phyloP scores from a whole-genome alignment of 768 basidiomycete species.

The Tylopilus rubrobrunneus region DNA sequence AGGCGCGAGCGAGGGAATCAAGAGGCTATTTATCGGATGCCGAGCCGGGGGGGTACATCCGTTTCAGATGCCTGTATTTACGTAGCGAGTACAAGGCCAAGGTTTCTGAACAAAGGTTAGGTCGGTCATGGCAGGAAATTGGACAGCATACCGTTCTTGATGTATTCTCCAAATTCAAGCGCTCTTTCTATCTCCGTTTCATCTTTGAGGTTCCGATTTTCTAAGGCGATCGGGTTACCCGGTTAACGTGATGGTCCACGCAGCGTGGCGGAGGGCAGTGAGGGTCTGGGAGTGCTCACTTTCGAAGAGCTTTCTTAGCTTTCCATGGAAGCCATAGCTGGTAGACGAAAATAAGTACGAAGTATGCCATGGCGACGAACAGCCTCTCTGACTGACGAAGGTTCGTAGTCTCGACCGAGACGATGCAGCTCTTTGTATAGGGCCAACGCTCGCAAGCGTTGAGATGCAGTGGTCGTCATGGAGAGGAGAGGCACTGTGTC shows the following conservation, averaged over 20 bases:
- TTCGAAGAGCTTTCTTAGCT: slow-evolving; percentile 68
- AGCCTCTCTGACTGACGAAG: slow-evolving; percentile 52
- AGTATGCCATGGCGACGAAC: slow-evolving; percentile 9
- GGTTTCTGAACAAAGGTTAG: slow-evolving; percentile 52
- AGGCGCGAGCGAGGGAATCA: not conserved
- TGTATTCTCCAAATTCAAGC: slow-evolving; percentile 72
- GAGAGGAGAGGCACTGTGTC: not conserved
- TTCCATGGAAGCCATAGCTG: slow-evolving; percentile 77
- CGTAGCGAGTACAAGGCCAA: slow-evolving; percentile 76
- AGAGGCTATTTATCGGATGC: slow-evolving; percentile 8
- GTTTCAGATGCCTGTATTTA: slow-evolving; percentile 78
- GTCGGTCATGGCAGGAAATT: too few species aligned
- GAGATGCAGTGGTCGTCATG: slow-evolving; percentile 49
- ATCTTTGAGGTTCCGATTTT: slow-evolving; percentile 63
- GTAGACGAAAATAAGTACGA: slow-evolving; percentile 1
- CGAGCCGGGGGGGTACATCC: slow-evolving; percentile 53
- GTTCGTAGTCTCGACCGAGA: slow-evolving; percentile 79
- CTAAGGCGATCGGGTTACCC: slow-evolving; percentile 33
- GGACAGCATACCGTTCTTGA: slow-evolving; percentile 65
- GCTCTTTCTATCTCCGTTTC: slow-evolving; percentile 74
- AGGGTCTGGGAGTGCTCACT: slow-evolving; percentile 40
- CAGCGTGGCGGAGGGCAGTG: not conserved
- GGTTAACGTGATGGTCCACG: not conserved
- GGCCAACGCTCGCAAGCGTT: slow-evolving; percentile 58
- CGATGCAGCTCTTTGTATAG: slow-evolving; percentile 82